These are phyloP conservation scores for Periconia sp. DNA, from an alignment of 2,329 filamentous ascomycete genomes.

Conservation along the genomic window DNA sequence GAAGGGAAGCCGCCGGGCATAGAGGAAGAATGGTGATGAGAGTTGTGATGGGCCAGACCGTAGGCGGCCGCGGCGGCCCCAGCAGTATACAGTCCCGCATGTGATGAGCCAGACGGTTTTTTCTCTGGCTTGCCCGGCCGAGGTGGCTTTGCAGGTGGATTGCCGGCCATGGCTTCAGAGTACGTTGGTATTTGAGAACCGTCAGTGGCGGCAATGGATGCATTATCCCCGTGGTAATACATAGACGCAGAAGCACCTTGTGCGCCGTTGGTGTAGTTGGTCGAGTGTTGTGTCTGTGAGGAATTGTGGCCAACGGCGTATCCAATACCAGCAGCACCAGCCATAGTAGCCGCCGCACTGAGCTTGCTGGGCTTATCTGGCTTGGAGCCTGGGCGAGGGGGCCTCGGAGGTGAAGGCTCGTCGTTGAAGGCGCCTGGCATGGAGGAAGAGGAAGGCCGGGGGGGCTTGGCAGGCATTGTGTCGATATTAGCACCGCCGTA, in stretches of 20 bases:
- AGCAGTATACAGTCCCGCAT: constrained; percentile 53
- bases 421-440: constrained; percentile 48
- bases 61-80: constrained; percentile 57
- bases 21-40: constrained; percentile 30
- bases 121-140: constrained; percentile 50
- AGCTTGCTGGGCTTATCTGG: constrained; percentile 40
- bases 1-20: constrained; percentile 38
- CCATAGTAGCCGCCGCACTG: constrained; percentile 42
- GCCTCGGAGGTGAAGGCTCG: constrained; percentile 34
- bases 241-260: constrained; percentile 24
- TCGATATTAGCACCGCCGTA: constrained; percentile 46
- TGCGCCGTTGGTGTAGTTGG: constrained; percentile 28
- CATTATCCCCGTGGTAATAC: constrained; percentile 37
- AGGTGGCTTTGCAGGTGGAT: constrained; percentile 40
- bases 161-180: constrained; percentile 28
- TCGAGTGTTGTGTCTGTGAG: constrained; percentile 29
- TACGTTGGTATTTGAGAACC: constrained; percentile 43
- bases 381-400: constrained; percentile 36
- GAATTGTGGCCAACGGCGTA: constrained; percentile 46
- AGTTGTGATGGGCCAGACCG: constrained; percentile 49
- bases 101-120: constrained; percentile 49
- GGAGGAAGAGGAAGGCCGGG: constrained; percentile 31
- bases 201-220: constrained; percentile 35
- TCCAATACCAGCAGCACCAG: constrained; percentile 50
- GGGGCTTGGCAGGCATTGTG: constrained; percentile 43